Evolutionary conservation across 1,284 basidiomycete genomes (phyloP), one percentile per base, ranked within the genome.

Genomic region (Cutaneotrichosporon cyanovorans): DNA sequence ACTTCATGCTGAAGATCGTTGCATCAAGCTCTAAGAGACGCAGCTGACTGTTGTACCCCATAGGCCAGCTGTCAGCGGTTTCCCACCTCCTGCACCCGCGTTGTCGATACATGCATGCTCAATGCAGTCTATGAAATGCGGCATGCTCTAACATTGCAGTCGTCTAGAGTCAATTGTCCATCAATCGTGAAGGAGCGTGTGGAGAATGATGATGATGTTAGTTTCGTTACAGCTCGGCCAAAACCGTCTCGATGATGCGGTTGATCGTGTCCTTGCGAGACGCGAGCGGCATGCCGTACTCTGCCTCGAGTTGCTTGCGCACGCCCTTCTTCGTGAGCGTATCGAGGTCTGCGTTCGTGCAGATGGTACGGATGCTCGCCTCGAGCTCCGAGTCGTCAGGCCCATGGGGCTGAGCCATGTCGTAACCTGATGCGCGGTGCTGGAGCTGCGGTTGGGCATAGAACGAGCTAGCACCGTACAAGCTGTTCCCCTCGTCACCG

Each of bases 301-400:
- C 78, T 49, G 81, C 80, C 70, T 92, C 87, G 41, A 96, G 74
- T 61, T 82, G 80, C 50, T 81, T 77, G 40, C 91, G 79, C 45
- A 96, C 83, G 57, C 84, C 84, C 57, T 89, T 82, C 75, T 95
- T 95, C 40, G 90, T 93, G 47, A 93, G 78, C 18, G 80, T 81
- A 62, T 89, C 88, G 45, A 95, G 75, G 71, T 95, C 88, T 0
- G 87, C 87, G 19, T 75, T 73, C 16, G 76, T 76, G 46, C 93
- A 75, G 34, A 92, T 77, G 25, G 80, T 76, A 48, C 83, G 76
- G 4, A 92, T 83, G 4, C 80, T 80, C 9, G 72, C 73, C 51
- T 89, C 85, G 14, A 93, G 75, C 42, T 88, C 85, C 4, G 70
- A 70, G 55, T 89, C 84, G 2, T 57, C 56, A 21, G 70, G 11